Evolutionary conservation across 2,329 filamentous ascomycete species (phyloP), one percentile per base, ranked within the genome.

Genomic region (Aspergillus sp.): DNA sequence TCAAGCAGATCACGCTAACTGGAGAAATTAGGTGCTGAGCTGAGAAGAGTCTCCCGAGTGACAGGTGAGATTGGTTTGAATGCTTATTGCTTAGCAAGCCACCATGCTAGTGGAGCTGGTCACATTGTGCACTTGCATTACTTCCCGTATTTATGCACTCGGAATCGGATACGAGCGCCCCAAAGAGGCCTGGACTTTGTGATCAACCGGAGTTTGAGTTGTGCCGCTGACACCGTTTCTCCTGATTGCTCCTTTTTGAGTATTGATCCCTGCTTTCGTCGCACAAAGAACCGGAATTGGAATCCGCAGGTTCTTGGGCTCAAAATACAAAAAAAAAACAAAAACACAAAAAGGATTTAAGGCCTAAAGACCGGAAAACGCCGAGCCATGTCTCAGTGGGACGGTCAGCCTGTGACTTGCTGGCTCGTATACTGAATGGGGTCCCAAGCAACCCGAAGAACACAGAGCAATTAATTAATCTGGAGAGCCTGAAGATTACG

Each of bases 21-120:
- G 49, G 19, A 43, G 39, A 52, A 44, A 35, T 52, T 52, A 52
- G 27, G 49, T 52, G 49, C 49, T 52, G 49, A 52, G 49, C 23
- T 44, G 39, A 52, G 49, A 52, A 52, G 46, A 31, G 27, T 11
- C 9, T 31, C 27, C 27, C 27, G 27, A 31, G 27, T 31, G 27
- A 31, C 27, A 31, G 27, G 27, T 31, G 27, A 31, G 9, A 31
- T 8, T 11, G 27, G 27, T 11, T 31, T 31, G 27, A 31, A 31
- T 31, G 27, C 27, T 31, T 31, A 31, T 31, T 31, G 27, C 27
- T 31, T 31, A 31, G 9, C 27, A 31, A 31, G 27, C 27, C 27
- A 31, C 27, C 27, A 8, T 11, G 27, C 9, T 8, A 31, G 27
- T 31, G 27, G 27, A 31, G 27, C 27, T 31, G 27, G 9, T 4